Conservation (phyloP, 2,329 filamentous ascomycete species). For the Thermothelomyces thermophilus region DNA sequence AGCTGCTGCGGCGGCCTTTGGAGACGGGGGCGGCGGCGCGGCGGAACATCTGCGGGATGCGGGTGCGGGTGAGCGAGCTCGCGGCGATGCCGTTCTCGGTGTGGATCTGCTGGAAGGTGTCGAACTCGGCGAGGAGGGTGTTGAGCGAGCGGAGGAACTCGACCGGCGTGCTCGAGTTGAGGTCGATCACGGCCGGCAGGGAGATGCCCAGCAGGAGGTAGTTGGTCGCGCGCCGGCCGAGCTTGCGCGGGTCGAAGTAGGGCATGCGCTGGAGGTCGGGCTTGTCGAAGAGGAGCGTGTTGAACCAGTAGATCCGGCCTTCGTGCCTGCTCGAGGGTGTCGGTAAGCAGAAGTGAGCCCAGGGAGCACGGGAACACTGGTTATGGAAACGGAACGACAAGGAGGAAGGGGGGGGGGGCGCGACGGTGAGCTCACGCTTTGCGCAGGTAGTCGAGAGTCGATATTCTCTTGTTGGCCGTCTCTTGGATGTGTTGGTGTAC, state of each 20-base stretch:
- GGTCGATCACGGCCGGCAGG: slow-evolving; percentile 80
- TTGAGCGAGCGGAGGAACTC: slow-evolving; percentile 88
- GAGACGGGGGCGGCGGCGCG: slow-evolving; percentile 47
- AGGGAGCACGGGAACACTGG: background rate
- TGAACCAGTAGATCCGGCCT: slow-evolving; percentile 95
- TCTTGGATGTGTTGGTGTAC: slow-evolving; percentile 68
- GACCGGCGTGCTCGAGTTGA: slow-evolving; percentile 69
- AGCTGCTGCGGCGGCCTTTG: slow-evolving; percentile 51
- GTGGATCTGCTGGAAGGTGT: slow-evolving; percentile 84
- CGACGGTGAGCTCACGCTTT: slow-evolving; percentile 73
- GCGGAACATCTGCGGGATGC: slow-evolving; percentile 79
- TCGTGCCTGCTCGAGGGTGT: slow-evolving; percentile 62
- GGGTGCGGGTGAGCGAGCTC: slow-evolving; percentile 67
- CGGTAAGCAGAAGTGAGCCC: background rate
- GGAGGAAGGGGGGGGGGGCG: too few species aligned
- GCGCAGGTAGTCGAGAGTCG: slow-evolving; percentile 84
- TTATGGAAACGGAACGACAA: too few species aligned
- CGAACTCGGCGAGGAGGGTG: slow-evolving; percentile 81
- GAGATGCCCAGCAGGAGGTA: slow-evolving; percentile 90
- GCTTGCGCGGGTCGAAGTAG: slow-evolving; percentile 76
- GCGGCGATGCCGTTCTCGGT: slow-evolving; percentile 65
- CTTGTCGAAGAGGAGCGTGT: slow-evolving; percentile 87
- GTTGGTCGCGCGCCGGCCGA: slow-evolving; percentile 85
- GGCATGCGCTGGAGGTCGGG: slow-evolving; percentile 73
- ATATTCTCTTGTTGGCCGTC: slow-evolving; percentile 83